A percentile compares a stretch with the other conserved stretches of the same genome.
phyloP scores from a whole-genome alignment of 2,329 filamentous ascomycete genomes.

The Pleurostoma richardsiae region DNA sequence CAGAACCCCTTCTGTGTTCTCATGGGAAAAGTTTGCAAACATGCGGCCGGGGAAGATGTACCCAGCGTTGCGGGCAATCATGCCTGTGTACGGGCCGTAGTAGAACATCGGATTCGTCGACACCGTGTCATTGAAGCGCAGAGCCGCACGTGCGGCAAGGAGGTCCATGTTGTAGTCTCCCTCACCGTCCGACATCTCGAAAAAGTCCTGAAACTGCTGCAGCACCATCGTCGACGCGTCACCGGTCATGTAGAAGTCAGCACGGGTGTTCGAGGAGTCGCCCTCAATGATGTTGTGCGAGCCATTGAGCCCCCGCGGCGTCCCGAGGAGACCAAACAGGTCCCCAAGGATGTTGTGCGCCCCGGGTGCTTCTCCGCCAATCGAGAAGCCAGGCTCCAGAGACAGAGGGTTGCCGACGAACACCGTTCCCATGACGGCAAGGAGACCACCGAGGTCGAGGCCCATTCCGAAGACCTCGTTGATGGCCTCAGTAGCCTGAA shows the following conservation, averaged over 20 bases:
- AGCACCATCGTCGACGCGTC: constrained; percentile 12
- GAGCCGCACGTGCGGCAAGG: constrained; percentile 34
- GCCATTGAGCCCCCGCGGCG: constrained; percentile 15
- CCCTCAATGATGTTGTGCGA: constrained; percentile 19
- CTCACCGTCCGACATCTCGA: constrained; percentile 7
- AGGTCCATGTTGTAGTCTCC: constrained; percentile 25
- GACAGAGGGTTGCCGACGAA: constrained; percentile 34
- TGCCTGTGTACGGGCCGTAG: constrained; percentile 46
- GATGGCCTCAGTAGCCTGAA: constrained; percentile 5
- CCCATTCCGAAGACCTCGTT: constrained; percentile 37
- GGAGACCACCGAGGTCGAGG: constrained; percentile 28
- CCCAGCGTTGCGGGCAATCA: constrained; percentile 42
- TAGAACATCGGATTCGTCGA: constrained; percentile 48
- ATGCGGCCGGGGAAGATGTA: constrained; percentile 37
- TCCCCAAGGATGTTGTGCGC: constrained; percentile 31
- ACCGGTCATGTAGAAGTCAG: constrained; percentile 17
- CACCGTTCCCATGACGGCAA: constrained; percentile 35
- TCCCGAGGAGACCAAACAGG: constrained; percentile 10
- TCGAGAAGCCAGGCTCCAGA: constrained; percentile 27
- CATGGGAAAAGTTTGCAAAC: constrained; percentile 35
- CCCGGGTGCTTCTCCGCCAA: constrained; percentile 21
- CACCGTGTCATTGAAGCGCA: constrained; percentile 41
- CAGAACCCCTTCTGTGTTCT: constrained; percentile 10
- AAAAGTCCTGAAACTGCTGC: constrained; percentile 15
- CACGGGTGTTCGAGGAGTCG: constrained; percentile 16